phyloP scores from a whole-genome alignment of 768 basidiomycete genomes.

The Naganishia vaughanmartiniae region DNA sequence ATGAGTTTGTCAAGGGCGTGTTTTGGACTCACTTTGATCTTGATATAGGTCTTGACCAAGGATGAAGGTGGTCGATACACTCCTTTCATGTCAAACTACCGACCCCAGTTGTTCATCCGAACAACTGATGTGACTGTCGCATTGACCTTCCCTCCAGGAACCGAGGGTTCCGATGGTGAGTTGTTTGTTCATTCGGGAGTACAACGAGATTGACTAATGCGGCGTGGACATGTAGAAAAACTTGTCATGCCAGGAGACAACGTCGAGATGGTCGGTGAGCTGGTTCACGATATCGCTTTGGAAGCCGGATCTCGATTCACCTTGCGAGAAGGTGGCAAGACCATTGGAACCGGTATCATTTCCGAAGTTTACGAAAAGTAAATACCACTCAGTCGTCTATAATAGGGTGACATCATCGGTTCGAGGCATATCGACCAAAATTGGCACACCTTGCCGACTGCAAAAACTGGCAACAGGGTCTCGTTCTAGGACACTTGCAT shows the following conservation, averaged over 20 bases:
- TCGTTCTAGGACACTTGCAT: constrained; percentile 1
- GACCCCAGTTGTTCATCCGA: constrained; percentile 91
- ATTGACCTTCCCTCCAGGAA: constrained; percentile 81
- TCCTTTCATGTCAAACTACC: constrained; percentile 85
- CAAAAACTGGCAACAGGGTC: background rate
- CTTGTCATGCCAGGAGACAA: constrained; percentile 98
- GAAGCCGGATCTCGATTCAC: constrained; percentile 91
- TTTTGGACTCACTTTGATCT: constrained; percentile 2
- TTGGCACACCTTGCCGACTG: background rate
- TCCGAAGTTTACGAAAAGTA: constrained; percentile 66
- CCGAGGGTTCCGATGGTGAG: constrained; percentile 74
- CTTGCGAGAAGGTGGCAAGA: constrained; percentile 89
- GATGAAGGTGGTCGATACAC: constrained; percentile 66
- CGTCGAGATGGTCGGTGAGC: constrained; percentile 81
- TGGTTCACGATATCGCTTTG: constrained; percentile 80
- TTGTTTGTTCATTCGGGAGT: constrained; percentile 61
- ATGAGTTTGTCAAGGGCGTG: background rate
- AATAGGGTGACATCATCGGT: background rate
- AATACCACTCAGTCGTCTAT: background rate
- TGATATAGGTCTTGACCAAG: constrained; percentile 71
- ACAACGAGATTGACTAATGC: background rate
- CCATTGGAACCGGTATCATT: constrained; percentile 90
- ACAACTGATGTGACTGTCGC: constrained; percentile 88
- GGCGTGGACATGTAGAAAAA: background rate
- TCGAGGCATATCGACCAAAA: background rate